Percentiles rank a stretch among this genome's conserved stretches.
Conservation (phyloP, 768 basidiomycete species). For the Russula ochroleuca region DNA sequence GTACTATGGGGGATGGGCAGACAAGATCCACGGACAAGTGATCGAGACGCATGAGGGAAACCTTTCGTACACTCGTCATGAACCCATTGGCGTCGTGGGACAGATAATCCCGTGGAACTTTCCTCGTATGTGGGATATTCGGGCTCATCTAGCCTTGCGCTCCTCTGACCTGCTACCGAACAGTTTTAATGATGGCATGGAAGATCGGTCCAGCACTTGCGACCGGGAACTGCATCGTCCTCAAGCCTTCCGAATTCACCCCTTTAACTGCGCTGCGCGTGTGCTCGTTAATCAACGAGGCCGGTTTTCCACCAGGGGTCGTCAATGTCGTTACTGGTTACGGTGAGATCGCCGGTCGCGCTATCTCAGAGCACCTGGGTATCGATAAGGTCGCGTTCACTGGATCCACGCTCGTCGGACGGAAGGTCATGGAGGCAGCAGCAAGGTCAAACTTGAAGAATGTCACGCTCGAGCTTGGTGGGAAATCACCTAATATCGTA, state of each 20-base stretch:
- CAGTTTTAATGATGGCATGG: constrained; percentile 54
- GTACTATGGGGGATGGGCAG: constrained; percentile 90
- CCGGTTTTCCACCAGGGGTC: constrained; percentile 60
- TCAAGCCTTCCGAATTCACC: constrained; percentile 64
- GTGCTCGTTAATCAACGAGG: constrained; percentile 47
- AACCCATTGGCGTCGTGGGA: constrained; percentile 54
- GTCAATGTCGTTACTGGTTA: constrained; percentile 57
- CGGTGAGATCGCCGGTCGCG: constrained; percentile 51
- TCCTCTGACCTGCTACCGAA: no score
- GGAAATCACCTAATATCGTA: constrained; percentile 59
- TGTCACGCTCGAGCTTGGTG: constrained; percentile 68
- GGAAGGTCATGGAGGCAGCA: constrained; percentile 59
- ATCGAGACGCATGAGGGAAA: constrained; percentile 55
- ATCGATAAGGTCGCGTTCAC: constrained; percentile 74
- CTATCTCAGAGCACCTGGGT: constrained; percentile 50
- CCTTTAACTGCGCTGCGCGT: constrained; percentile 51
- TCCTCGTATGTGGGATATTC: constrained; percentile 38
- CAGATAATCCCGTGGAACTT: constrained; percentile 71
- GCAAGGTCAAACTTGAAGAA: constrained; percentile 60
- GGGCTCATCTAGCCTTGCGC: background rate
- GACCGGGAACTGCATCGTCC: constrained; percentile 56
- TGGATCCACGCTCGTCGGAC: constrained; percentile 61
- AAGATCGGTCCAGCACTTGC: constrained; percentile 64
- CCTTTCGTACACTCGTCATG: constrained; percentile 56
- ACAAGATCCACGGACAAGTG: constrained; percentile 74